Conservation (phyloP, 2,329 filamentous ascomycete species). For the Furcasterigmium furcatum region DNA sequence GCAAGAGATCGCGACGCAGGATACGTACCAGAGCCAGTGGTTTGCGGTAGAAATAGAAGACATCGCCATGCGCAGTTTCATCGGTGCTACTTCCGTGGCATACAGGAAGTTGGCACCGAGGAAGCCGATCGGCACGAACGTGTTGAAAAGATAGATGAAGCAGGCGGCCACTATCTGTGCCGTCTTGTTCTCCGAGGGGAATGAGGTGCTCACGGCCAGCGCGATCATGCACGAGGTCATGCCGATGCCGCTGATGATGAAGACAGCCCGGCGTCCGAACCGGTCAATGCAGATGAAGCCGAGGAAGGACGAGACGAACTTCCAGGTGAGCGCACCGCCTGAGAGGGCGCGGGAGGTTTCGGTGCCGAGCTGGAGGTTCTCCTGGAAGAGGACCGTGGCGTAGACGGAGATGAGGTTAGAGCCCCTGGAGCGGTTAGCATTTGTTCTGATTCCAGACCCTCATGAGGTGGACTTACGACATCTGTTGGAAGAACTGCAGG, state of each 20-base stretch:
- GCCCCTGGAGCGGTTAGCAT: constrained; percentile 23
- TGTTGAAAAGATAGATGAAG: constrained; percentile 59
- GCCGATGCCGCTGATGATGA: constrained; percentile 47
- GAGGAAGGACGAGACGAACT: constrained; percentile 48
- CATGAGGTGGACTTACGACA: constrained; percentile 9
- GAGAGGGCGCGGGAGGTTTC: constrained; percentile 37
- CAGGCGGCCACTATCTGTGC: constrained; percentile 49
- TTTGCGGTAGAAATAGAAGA: constrained; percentile 53
- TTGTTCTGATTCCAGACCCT: background rate
- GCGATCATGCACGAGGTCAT: constrained; percentile 54
- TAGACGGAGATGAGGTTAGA: constrained; percentile 47
- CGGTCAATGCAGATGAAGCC: constrained; percentile 48
- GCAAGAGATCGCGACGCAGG: background rate
- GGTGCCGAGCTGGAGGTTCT: constrained; percentile 33
- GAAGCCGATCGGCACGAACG: constrained; percentile 58
- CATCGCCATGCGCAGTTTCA: constrained; percentile 49
- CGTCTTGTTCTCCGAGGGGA: constrained; percentile 36
- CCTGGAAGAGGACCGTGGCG: constrained; percentile 33
- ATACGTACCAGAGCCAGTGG: constrained; percentile 43
- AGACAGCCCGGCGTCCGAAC: constrained; percentile 44
- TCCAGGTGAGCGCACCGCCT: constrained; percentile 51
- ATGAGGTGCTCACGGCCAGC: constrained; percentile 48
- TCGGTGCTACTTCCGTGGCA: constrained; percentile 54
- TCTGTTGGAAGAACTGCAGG: constrained; percentile 24
- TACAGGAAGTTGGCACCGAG: constrained; percentile 59